phyloP scores from a whole-genome alignment of 306 rosid species.

The Vachellia pachyceras region DNA sequence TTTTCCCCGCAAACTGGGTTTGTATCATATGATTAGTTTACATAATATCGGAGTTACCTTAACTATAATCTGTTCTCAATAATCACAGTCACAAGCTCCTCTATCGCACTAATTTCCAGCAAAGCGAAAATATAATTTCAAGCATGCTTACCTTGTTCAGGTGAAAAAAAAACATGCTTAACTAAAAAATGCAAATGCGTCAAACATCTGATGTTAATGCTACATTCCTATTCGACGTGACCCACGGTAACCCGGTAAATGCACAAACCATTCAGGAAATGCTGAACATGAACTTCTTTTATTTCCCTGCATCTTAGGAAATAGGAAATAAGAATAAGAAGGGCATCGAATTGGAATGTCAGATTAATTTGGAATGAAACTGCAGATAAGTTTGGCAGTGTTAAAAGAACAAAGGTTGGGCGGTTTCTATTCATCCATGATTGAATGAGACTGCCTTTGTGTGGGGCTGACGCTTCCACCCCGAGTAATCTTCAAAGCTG shows the following conservation, averaged over 20 bases:
- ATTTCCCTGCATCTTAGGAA: neutral
- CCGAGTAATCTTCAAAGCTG: conserved; percentile 67
- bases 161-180: too few relatives aligned
- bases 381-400: neutral
- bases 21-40: neutral
- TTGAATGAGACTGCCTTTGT: conserved; percentile 57
- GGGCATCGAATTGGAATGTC: neutral
- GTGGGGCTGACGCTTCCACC: conserved; percentile 78
- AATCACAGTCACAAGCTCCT: neutral
- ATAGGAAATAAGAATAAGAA: neutral
- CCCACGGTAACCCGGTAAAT: neutral
- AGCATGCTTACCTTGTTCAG: too few relatives aligned
- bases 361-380: neutral
- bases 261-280: neutral
- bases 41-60: neutral
- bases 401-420: neutral
- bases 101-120: neutral
- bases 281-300: neutral
- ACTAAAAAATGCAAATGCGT: neutral
- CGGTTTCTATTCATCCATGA: conserved; percentile 46
- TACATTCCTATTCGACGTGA: neutral
- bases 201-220: neutral
- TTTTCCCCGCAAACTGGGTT: too few relatives aligned
- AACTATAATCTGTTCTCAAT: neutral
- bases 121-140: neutral